Evolutionary conservation across 345 rosid genomes (phyloP), one percentile per base, ranked within the genome.

Genomic region (Aquilaria yunnanensis): DNA sequence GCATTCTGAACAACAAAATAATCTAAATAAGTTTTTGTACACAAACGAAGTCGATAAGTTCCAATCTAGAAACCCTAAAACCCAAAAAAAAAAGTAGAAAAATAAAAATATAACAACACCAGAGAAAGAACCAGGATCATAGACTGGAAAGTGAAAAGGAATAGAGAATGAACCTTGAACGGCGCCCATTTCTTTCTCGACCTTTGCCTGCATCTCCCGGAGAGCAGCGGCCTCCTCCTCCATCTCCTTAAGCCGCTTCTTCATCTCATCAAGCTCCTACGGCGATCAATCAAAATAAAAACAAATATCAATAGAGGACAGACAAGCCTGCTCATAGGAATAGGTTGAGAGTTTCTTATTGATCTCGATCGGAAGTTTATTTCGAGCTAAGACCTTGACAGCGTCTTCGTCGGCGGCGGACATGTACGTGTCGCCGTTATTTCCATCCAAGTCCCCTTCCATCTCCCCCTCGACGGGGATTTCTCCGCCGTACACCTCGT

Each of bases 231-330:
- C 97, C 63, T 94, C 97, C 71, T 94, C 99, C 70, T 94, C 99
- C 86, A 90, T 94, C 78, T 90, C 97, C 78, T 88, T 90, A 80
- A 94, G 76, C 62, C 99, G 82, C 63, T 77, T 90, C 85, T 94
- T 94, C 99, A 94, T 88, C 80, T 94, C 97, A 68, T 90, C 95
- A 68, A 94, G 70, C 80, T 90, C 97, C 99, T 93, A 76, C n/a
- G 2, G 47, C 47, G 32, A 59, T 57, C 2, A 72, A 47, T 63
- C 30, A 56, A 16, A 37, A 59, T 5, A 47, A 63, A 14, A 14
- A 46, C 5, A n/a, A 54, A 5, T 50, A 29, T 43, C 29, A 57
- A 59, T 13, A 30, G 43, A 9, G 7, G 7, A 9, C 10, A 12
- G 31, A 53, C 6, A 23, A 2, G 6, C 51, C 37, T 33, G 60